phyloP scores from a whole-genome alignment of 345 rosid genomes.

The Ceriops tagal region DNA sequence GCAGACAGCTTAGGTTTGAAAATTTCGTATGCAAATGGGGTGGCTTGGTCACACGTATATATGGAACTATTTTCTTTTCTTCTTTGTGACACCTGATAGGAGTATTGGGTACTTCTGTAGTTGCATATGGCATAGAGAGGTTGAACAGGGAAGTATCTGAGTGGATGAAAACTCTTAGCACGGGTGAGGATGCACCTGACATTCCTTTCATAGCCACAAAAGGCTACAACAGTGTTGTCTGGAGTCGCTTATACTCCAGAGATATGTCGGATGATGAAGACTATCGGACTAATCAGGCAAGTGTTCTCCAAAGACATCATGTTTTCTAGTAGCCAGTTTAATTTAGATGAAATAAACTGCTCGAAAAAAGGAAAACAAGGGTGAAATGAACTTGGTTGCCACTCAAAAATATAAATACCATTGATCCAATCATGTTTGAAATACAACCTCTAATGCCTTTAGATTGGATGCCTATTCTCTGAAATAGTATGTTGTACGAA shows the following conservation, averaged over 20 bases:
- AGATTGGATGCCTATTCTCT: too few relatives aligned
- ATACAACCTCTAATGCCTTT: too few relatives aligned
- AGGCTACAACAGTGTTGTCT: slow-evolving; percentile 85
- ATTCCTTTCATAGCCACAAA: slow-evolving; percentile 76
- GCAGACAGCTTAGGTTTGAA: slow-evolving; percentile 2
- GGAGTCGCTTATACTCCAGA: slow-evolving; percentile 84
- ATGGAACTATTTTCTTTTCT: slow-evolving; percentile 10
- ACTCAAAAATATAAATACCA: too few relatives aligned
- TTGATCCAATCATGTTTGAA: too few relatives aligned
- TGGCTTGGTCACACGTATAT: background rate
- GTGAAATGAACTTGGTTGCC: too few relatives aligned
- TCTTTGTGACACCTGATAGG: slow-evolving; percentile 28
- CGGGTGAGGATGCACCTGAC: slow-evolving; percentile 34
- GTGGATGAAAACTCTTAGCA: slow-evolving; percentile 76
- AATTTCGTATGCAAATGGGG: slow-evolving; percentile 1
- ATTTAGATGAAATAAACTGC: too few relatives aligned
- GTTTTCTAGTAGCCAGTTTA: too few relatives aligned
- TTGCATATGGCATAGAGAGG: slow-evolving; percentile 80
- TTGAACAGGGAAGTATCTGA: slow-evolving; percentile 72
- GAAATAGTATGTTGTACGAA: too few relatives aligned
- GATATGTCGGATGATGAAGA: slow-evolving; percentile 56
- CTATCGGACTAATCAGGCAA: slow-evolving; percentile 65
- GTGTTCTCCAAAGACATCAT: slow-evolving; percentile 7
- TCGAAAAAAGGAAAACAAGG: too few relatives aligned
- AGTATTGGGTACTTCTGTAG: slow-evolving; percentile 44